Base-by-base conservation (phyloP, 2,329 filamentous ascomycete species). In the Cercospora sesami region DNA sequence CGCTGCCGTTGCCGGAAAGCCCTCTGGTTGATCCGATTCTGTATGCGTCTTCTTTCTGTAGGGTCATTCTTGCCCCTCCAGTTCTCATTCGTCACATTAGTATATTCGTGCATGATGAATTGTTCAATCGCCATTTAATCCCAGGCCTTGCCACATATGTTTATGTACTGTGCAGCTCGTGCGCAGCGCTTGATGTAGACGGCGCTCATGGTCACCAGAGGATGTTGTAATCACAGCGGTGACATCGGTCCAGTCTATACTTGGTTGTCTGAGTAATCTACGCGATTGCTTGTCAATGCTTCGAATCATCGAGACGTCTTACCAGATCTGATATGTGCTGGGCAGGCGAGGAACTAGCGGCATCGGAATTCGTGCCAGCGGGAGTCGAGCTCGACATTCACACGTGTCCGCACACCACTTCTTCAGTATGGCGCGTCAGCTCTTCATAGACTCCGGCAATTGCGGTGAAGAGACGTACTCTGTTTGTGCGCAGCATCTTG, bases 51-150 rank as follows among this genome's bases (percentile, higher is more conserved):
- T 48, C 75, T 66, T 63, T 77, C 75, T 8, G 68, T 64, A 36
- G 75, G 74, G 63, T 77, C 75, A 53, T 74, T 76, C 67, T 76
- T 74, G 57, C 75, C 75, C 55, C 70, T 73, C 73, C 75, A 76
- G 68, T 76, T 75, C 69, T 76, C 75, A 57, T 76, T 76, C 14
- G 62, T 64, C 5, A 64, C 48, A 12, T 33, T 58, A 5, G 53
- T 58, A 31, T 58, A 58, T 28, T 58, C 53, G 53, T 58, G 26
- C 53, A 58, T 58, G 53, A 30, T 58, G n/a, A 58, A 16, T 3
- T 33, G 26, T 28, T 58, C 5, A 31, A 21, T 9, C 53, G 4
- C 14, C 16, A 14, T 33, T 3, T 5, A 58, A 28, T 12, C 10
- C 9, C 26, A 58, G 4, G 8, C 5, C 9, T n/a, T 33, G 53